These are phyloP conservation scores for Aspergillus thermomutatus DNA, from an alignment of 2,329 filamentous ascomycete genomes.

Conservation along the genomic window DNA sequence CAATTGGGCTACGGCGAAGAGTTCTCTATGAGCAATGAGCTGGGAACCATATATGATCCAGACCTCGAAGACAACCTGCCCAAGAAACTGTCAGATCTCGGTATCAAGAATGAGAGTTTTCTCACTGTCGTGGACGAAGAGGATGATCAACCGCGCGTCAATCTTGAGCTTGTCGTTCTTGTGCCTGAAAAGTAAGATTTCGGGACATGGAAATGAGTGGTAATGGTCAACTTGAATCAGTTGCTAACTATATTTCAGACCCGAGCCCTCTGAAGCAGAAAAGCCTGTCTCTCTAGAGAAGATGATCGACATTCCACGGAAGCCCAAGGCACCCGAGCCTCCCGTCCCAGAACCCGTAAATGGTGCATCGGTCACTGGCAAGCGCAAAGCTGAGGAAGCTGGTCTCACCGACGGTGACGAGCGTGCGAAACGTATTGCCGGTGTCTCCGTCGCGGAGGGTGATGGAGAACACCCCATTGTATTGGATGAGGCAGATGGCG, in stretches of 20 bases:
- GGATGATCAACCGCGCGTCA: slow-evolving; percentile 65
- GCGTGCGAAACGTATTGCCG: slow-evolving; percentile 40
- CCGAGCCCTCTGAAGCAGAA: slow-evolving; percentile 30
- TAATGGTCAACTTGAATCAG: background rate
- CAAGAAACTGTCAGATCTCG: slow-evolving; percentile 75
- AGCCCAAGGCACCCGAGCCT: slow-evolving; percentile 38
- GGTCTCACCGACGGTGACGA: slow-evolving; percentile 35
- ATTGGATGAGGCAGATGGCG: slow-evolving; percentile 52
- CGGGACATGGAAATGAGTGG: background rate
- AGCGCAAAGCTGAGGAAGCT: slow-evolving; percentile 47
- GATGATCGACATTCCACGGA: slow-evolving; percentile 46
- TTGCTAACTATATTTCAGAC: slow-evolving; percentile 19
- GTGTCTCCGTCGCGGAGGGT: slow-evolving; percentile 40
- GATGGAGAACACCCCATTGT: slow-evolving; percentile 35
- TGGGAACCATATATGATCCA: slow-evolving; percentile 79
- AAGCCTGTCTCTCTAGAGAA: slow-evolving; percentile 41
- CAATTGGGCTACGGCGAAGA: slow-evolving; percentile 78
- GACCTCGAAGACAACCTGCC: slow-evolving; percentile 82
- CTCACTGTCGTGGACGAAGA: slow-evolving; percentile 81
- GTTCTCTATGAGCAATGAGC: slow-evolving; percentile 71
- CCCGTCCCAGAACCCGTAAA: slow-evolving; percentile 29
- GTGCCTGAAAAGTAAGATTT: slow-evolving; percentile 28
- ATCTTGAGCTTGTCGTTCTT: slow-evolving; percentile 64
- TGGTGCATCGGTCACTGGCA: slow-evolving; percentile 24
- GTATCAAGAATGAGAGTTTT: slow-evolving; percentile 69